A percentile compares a stretch with the other conserved stretches of the same genome.
phyloP scores from a whole-genome alignment of 805 yeast genomes.

The Wickerhamiella qilinensis region DNA sequence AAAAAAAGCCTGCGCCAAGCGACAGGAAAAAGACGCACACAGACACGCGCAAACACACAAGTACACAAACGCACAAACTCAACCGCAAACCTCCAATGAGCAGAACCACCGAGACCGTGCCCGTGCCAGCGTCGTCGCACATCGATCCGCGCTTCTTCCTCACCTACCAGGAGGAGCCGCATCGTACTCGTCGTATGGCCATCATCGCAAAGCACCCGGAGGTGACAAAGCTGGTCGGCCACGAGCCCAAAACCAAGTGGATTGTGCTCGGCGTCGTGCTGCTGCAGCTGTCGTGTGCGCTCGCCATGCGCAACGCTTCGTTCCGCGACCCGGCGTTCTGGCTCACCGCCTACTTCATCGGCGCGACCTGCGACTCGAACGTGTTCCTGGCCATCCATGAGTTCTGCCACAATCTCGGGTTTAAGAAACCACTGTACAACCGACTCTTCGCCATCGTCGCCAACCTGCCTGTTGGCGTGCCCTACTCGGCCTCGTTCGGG shows the following conservation, averaged over 20 bases:
- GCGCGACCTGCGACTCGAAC: conserved; percentile 78
- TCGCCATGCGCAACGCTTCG: conserved; percentile 37
- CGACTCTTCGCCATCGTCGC: conserved; percentile 61
- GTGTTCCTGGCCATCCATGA: conserved; percentile 80
- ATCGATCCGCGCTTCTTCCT: conserved; percentile 39
- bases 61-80: no score
- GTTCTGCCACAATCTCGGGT: conserved; percentile 67
- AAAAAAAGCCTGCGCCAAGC: no score
- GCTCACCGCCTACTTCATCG: conserved; percentile 54
- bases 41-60: no score
- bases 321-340: conserved; percentile 40
- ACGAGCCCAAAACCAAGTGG: conserved; percentile 74
- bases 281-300: conserved; percentile 54
- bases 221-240: conserved; percentile 65
- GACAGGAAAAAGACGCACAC: no score
- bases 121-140: no score
- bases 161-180: conserved; percentile 75
- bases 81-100: no score
- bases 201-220: conserved; percentile 67
- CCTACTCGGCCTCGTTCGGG: conserved; percentile 74
- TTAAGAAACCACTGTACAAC: conserved; percentile 63
- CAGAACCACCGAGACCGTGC: no score
- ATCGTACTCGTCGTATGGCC: conserved; percentile 51
- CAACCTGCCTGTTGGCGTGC: conserved; percentile 78
- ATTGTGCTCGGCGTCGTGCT: conserved; percentile 47